Percentiles rank a stretch among this genome's conserved stretches.
These are phyloP conservation scores for Diplodia corticola DNA, from an alignment of 2,329 filamentous ascomycete species.

Conservation along the genomic window DNA sequence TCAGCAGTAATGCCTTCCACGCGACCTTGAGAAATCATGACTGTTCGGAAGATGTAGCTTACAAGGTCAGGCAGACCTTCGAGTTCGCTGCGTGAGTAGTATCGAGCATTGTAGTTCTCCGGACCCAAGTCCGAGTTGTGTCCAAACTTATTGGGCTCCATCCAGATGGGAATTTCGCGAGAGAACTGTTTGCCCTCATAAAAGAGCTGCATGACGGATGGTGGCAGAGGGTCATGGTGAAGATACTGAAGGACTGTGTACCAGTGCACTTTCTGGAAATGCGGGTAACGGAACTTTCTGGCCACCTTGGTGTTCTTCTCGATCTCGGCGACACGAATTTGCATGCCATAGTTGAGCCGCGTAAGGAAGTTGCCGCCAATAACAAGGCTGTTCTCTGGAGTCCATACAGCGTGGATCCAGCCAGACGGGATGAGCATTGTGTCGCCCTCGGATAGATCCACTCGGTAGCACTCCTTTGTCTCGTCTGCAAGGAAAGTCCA, in stretches of 20 bases:
- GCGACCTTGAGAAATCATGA: constrained; percentile 61
- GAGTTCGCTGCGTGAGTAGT: constrained; percentile 63
- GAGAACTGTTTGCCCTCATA: constrained; percentile 57
- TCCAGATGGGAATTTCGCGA: constrained; percentile 58
- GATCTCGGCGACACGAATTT: constrained; percentile 65
- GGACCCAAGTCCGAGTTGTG: constrained; percentile 53
- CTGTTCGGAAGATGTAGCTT: constrained; percentile 63
- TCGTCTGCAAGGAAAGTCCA: constrained; percentile 65
- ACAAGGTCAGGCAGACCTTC: constrained; percentile 60
- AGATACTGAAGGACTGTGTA: constrained; percentile 65
- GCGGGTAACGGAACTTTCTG: constrained; percentile 65
- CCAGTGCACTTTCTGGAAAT: constrained; percentile 71
- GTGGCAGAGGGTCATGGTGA: constrained; percentile 63
- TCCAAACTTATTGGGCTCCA: constrained; percentile 57
- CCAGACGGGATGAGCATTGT: constrained; percentile 71
- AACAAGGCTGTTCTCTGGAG: constrained; percentile 67
- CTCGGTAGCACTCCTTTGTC: constrained; percentile 66
- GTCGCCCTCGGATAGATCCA: constrained; percentile 65
- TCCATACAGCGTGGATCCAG: constrained; percentile 73
- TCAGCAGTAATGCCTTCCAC: constrained; percentile 62
- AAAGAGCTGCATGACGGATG: constrained; percentile 56
- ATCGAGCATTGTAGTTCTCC: constrained; percentile 59
- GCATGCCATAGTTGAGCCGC: constrained; percentile 64
- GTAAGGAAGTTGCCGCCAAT: constrained; percentile 72
- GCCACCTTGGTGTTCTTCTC: constrained; percentile 68